Evolutionary conservation across 306 rosid species (phyloP).

Genomic region (Lathyrus aphaca): DNA sequence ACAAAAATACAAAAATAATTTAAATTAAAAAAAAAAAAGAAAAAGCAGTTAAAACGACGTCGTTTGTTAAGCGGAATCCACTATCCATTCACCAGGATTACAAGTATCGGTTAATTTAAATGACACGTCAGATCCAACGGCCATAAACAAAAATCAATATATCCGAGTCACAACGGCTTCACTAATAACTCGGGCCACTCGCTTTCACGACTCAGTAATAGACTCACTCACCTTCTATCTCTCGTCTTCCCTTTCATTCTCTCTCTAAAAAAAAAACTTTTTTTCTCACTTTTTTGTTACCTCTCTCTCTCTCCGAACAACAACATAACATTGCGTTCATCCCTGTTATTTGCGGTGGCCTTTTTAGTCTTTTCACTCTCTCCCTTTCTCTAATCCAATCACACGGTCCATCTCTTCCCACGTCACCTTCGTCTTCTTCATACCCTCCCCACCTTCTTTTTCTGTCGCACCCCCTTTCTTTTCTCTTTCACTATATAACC

Average conservation of each 20-base stretch:
- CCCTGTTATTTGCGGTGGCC: conserved; percentile 51
- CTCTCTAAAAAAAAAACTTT: conserved; percentile 11
- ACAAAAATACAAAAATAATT: not conserved
- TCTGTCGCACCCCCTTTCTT: conserved; percentile 35
- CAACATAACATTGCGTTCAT: conserved; percentile 30
- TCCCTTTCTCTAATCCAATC: conserved; percentile 43
- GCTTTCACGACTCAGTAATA: no score
- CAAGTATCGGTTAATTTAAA: conserved; percentile 25
- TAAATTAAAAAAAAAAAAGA: not conserved
- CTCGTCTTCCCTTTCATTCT: conserved; percentile 35
- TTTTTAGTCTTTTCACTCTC: conserved; percentile 62
- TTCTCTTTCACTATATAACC: conserved; percentile 40
- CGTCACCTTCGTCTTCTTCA: conserved; percentile 59
- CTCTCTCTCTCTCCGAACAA: conserved; percentile 30
- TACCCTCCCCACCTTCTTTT: conserved; percentile 41
- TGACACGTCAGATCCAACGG: conserved; percentile 34
- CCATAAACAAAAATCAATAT: not conserved
- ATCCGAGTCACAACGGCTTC: conserved; percentile 35
- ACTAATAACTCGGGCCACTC: not conserved
- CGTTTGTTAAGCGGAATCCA: not conserved
- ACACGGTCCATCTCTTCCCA: conserved; percentile 58
- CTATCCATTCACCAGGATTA: no score
- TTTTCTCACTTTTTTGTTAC: conserved; percentile 28
- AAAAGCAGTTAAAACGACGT: not conserved
- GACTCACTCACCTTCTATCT: conserved; percentile 52